Evolutionary conservation across 352 stramenopile genomes (phyloP).

Genomic region (Phytopythium delawarense): DNA sequence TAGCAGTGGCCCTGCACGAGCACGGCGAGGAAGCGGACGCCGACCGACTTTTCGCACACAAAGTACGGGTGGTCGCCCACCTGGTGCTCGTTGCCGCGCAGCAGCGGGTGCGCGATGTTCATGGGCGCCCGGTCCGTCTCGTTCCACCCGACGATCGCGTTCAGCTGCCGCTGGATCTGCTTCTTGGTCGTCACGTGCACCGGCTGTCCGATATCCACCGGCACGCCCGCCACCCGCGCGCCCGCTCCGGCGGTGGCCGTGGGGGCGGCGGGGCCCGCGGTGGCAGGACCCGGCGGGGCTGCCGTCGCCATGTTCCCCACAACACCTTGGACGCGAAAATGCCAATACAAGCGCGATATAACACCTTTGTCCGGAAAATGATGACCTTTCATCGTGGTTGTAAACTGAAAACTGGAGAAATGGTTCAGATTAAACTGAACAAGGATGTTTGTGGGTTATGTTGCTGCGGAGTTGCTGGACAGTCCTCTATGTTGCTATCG

Average conservation of each 20-base stretch:
- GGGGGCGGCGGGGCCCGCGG: constrained; percentile 8
- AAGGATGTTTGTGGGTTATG: not conserved
- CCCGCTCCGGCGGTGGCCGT: constrained; percentile 6
- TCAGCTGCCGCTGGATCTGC: constrained; percentile 79
- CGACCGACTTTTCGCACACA: constrained; percentile 77
- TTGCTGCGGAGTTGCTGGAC: not conserved
- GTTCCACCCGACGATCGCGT: constrained; percentile 75
- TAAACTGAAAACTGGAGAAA: not conserved
- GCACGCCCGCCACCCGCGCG: constrained; percentile 42
- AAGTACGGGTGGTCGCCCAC: constrained; percentile 83
- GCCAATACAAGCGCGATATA: not conserved
- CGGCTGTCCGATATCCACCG: constrained; percentile 57
- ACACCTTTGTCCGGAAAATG: not conserved
- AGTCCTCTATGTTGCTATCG: too few species aligned
- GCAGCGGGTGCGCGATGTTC: constrained; percentile 63
- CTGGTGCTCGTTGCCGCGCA: constrained; percentile 69
- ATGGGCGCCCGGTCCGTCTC: constrained; percentile 73
- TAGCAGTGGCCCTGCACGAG: constrained; percentile 80
- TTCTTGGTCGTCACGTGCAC: constrained; percentile 74
- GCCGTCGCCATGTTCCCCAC: not conserved
- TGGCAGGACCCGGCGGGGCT: not conserved
- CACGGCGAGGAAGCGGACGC: constrained; percentile 72
- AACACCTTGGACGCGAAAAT: not conserved
- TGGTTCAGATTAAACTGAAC: not conserved
- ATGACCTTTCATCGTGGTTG: not conserved